Percentiles rank a stretch among this genome's conserved stretches.
These are phyloP conservation scores for Phialocephala sp. DNA, from an alignment of 2,329 filamentous ascomycete genomes.

Conservation along the genomic window DNA sequence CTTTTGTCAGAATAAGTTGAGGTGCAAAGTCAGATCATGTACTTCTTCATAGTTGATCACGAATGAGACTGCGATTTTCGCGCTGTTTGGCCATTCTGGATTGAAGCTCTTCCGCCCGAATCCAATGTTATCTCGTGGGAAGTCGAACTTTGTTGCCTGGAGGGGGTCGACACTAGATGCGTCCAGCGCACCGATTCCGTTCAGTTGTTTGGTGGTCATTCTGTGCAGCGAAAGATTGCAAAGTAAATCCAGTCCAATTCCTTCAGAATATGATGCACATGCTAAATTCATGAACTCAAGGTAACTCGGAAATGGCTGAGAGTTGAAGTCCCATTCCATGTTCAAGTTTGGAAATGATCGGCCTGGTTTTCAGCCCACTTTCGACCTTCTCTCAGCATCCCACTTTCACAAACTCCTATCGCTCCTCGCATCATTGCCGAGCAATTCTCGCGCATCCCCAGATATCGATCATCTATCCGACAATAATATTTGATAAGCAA, in stretches of 20 bases:
- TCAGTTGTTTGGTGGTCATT: constrained; percentile 2
- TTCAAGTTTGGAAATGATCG: background rate
- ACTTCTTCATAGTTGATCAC: constrained; percentile 30
- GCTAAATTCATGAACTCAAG: background rate
- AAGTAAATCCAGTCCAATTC: background rate
- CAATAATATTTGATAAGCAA: background rate
- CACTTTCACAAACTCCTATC: background rate
- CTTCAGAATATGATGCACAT: background rate
- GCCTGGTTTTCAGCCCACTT: background rate
- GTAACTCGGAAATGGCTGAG: background rate
- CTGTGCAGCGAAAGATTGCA: background rate
- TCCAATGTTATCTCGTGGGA: constrained; percentile 34
- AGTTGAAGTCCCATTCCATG: background rate
- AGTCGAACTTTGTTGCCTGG: constrained; percentile 28
- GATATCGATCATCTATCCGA: background rate
- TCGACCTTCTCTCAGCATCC: background rate
- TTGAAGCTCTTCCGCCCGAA: constrained; percentile 29
- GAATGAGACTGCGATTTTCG: constrained; percentile 39
- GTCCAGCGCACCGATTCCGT: background rate
- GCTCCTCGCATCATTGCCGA: background rate
- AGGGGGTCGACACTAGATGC: constrained; percentile 16
- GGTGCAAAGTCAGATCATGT: background rate
- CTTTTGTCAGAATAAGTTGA: background rate
- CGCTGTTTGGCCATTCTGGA: constrained; percentile 39
- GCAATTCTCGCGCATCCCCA: background rate